Evolutionary conservation across 2,329 filamentous ascomycete species (phyloP).

Genomic region (Alternaria brassicicola): DNA sequence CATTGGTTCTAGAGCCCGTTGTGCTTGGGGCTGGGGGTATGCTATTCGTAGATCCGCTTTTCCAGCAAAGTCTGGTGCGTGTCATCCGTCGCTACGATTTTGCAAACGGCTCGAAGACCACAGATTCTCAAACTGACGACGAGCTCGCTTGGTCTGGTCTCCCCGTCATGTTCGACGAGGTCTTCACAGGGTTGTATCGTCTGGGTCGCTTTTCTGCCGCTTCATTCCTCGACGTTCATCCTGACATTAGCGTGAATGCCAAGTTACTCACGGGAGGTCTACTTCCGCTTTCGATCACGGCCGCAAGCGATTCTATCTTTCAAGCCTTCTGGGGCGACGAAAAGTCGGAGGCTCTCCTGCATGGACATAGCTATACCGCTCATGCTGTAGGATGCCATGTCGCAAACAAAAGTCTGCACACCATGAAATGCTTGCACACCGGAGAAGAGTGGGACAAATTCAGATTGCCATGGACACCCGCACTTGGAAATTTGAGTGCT

Average conservation of each 20-base stretch:
- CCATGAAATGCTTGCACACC: slow-evolving; percentile 52
- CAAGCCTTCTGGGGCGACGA: slow-evolving; percentile 71
- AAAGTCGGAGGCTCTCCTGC: slow-evolving; percentile 79
- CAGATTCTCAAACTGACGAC: background rate
- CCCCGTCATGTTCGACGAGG: slow-evolving; percentile 82
- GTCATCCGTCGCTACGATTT: slow-evolving; percentile 70
- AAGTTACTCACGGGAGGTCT: slow-evolving; percentile 84
- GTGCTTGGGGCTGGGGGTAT: slow-evolving; percentile 84
- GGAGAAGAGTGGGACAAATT: slow-evolving; percentile 2
- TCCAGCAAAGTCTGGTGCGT: slow-evolving; percentile 73
- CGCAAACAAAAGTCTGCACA: slow-evolving; percentile 68
- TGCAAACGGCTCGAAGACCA: slow-evolving; percentile 26
- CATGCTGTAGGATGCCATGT: slow-evolving; percentile 83
- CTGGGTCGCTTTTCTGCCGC: slow-evolving; percentile 74
- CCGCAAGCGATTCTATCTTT: slow-evolving; percentile 77
- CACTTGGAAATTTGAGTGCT: background rate
- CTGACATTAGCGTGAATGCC: slow-evolving; percentile 81
- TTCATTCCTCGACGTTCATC: slow-evolving; percentile 69
- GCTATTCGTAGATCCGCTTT: slow-evolving; percentile 82
- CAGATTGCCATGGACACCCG: background rate
- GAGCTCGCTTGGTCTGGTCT: slow-evolving; percentile 69
- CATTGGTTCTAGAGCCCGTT: slow-evolving; percentile 79
- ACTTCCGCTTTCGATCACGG: slow-evolving; percentile 75
- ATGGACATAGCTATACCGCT: slow-evolving; percentile 87
- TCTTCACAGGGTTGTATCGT: slow-evolving; percentile 85